A percentile compares a stretch with the other conserved stretches of the same genome.
Conservation (phyloP, 164 flowering plant species). For the Tinospora cordifolia region DNA sequence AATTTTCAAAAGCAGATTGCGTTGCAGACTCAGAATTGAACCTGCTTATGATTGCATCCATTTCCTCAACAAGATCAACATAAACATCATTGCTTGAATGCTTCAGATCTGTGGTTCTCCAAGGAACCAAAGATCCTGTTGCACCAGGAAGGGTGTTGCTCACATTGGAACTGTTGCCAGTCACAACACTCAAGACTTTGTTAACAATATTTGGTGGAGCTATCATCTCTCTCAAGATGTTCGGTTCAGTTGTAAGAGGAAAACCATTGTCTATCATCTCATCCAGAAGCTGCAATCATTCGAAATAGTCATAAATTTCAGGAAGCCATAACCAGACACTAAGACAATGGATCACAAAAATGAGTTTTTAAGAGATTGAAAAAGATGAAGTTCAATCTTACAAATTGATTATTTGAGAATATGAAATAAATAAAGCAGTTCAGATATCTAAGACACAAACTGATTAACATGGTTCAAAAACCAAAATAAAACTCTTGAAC, state of each 20-base stretch:
- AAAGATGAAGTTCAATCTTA: not conserved
- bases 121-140: slow-evolving; percentile 82
- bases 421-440: not conserved
- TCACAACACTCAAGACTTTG: slow-evolving; percentile 89
- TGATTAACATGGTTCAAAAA: not conserved
- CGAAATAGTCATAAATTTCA: slow-evolving; percentile 17
- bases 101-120: slow-evolving; percentile 76
- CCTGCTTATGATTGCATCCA: slow-evolving; percentile 94
- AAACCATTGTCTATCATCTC: slow-evolving; percentile 99
- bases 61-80: slow-evolving; percentile 88
- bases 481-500: not conserved
- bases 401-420: not conserved
- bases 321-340: not conserved
- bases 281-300: slow-evolving; percentile 77
- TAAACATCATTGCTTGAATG: slow-evolving; percentile 84
- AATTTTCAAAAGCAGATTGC: too few species aligned
- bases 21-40: slow-evolving; percentile 13
- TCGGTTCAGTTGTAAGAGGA: slow-evolving; percentile 94
- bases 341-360: not conserved
- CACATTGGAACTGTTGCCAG: slow-evolving; percentile 82
- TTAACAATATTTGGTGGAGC: slow-evolving; percentile 91
- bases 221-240: slow-evolving; percentile 88
- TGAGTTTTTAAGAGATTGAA: not conserved
- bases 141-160: slow-evolving; percentile 90
- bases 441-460: not conserved